Base-by-base conservation (phyloP, 805 yeast species). In the Kuraishia cidri region DNA sequence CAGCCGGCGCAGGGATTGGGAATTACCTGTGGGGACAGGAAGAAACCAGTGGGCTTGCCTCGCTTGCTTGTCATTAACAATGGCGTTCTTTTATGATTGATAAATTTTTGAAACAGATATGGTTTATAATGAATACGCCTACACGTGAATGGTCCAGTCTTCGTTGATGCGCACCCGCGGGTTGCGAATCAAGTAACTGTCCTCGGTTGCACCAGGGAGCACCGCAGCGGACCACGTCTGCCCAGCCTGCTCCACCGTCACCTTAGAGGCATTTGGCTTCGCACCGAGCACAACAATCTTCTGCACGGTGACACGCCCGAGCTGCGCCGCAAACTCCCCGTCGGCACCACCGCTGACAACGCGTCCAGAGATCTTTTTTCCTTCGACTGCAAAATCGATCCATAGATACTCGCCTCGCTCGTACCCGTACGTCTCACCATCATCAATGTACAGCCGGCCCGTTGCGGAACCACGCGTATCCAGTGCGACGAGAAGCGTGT, bases 361-460 rank as follows among this genome's bases (percentile, higher is more conserved):
- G 2, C 25, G 18, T 4, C 64, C 51, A 0, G 37, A 37, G 3
- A 75, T 37, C 6, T 36, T 34, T n/a, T n/a, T n/a, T n/a, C n/a
- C n/a, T n/a, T n/a, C n/a, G n/a, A n/a, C n/a, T n/a, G n/a, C n/a
- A n/a, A n/a, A n/a, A n/a, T n/a, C n/a, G n/a, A n/a, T n/a, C n/a
- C n/a, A n/a, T n/a, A n/a, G n/a, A n/a, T n/a, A 78, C 18, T 72
- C 76, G 5, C 79, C 81, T 2, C 57, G 42, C 21, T 51, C 36
- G 48, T 75, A 75, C 28, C 62, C 69, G 43, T 69, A 83, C 0
- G 88, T 65, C 43, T 78, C 82, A 11, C 94, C 95, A 54, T 88
- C 97, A 52, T 88, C 97, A 24, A 81, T 54, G 51, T 87, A 88
- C 21, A 88, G 50, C 12, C 58, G 52, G 4, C 61, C 62, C 2